Evolutionary conservation across 2,329 filamentous ascomycete genomes (phyloP), one percentile per base, ranked within the genome.

Genomic region (Penicillium sumatraense): DNA sequence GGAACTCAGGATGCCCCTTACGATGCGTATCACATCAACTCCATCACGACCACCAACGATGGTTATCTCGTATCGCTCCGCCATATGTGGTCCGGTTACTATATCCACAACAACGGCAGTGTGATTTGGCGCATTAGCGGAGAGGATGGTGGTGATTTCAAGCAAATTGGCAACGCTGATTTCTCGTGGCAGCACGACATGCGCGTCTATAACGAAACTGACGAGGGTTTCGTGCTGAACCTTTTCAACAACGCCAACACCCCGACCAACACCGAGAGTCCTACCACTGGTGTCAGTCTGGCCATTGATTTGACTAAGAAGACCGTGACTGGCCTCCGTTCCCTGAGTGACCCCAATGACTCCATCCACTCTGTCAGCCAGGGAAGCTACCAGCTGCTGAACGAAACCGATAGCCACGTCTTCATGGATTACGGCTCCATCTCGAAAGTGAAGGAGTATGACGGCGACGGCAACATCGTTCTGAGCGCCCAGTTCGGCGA

Each of bases 161-260:
- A 46, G 26, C 42, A 46, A 18, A 21, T 46, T 11, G 42, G 42
- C 16, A 31, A 46, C 26, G 33, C 38, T 27, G 47, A 47, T 20
- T 70, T 66, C 54, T 66, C 68, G 21, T 73, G 70, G 70, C 70
- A 72, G 59, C 71, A 73, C 45, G 64, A 73, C 56, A 71, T 74
- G 10, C 72, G 74, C 31, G 53, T 75, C 45, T 69, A 67, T 59
- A 70, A 72, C 55, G 58, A 70, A 40, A 71, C 74, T 29, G 63
- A 67, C 24, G 66, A 68, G 5, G 66, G 68, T 18, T 60, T 75
- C 47, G 51, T 76, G 16, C 68, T 59, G 38, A 52, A 70, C 49
- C 71, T 72, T 53, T 47, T 47, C 27, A 72, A 72, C 56, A 70
- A 72, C 33, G 64, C 63, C 50, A 68, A 71, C 52, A 66, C 65